These are phyloP conservation scores for Lachnellula subtilissima DNA, from an alignment of 2,329 filamentous ascomycete species.

Conservation along the genomic window DNA sequence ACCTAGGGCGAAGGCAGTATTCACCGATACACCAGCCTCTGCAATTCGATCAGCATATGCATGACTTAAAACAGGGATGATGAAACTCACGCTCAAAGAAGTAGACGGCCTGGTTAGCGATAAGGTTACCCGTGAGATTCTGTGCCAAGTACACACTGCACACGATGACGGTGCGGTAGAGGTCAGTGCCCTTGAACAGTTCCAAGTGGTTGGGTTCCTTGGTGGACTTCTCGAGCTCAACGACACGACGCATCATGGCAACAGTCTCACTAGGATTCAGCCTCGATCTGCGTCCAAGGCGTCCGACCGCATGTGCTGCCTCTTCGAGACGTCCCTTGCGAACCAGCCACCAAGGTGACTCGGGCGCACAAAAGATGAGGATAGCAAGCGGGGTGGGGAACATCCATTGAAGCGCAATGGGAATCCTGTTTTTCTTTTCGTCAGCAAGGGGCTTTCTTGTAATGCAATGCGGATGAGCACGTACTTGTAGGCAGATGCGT, in stretches of 20 bases:
- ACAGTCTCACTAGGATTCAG: constrained; percentile 42
- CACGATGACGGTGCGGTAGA: constrained; percentile 51
- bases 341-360: constrained; percentile 44
- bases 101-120: constrained; percentile 58
- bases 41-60: constrained; percentile 27
- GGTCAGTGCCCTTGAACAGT: constrained; percentile 51
- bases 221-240: constrained; percentile 48
- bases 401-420: constrained; percentile 49
- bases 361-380: constrained; percentile 42
- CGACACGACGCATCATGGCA: constrained; percentile 54
- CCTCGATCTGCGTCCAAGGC: constrained; percentile 42
- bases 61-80: not conserved
- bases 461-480: constrained; percentile 20
- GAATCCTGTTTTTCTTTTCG: constrained; percentile 35
- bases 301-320: constrained; percentile 43
- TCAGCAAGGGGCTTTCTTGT: constrained; percentile 6
- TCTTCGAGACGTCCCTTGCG: constrained; percentile 37
- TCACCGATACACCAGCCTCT: constrained; percentile 55
- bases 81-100: constrained; percentile 44
- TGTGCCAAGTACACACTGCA: constrained; percentile 55
- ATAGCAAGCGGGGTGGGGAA: constrained; percentile 48
- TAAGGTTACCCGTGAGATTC: constrained; percentile 57
- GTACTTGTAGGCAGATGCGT: constrained; percentile 39
- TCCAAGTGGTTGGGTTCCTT: constrained; percentile 46
- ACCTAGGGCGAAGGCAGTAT: constrained; percentile 56